Base-by-base conservation (phyloP, 306 rosid genomes). In the Inga leiocalycina region DNA sequence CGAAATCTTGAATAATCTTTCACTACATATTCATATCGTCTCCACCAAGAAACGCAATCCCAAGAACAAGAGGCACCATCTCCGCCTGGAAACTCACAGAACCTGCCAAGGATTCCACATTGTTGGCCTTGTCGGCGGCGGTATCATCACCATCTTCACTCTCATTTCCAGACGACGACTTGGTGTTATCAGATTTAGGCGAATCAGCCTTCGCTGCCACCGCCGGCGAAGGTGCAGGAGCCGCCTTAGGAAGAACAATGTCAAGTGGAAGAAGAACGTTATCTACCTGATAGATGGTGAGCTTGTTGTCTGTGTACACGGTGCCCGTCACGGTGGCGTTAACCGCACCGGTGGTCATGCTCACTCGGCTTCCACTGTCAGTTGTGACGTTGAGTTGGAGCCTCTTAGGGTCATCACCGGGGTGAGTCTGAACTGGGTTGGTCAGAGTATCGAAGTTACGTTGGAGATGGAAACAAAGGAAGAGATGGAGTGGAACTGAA, bases 201-300 rank as follows among this genome's bases (percentile, higher is more conserved):
- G 78, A 79, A 5, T 83, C 82, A 56, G 87, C 88, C 24, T 81
- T 67, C 12, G 78, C 66, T 0, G 81, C 78, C 10, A 84, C 80
- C 0, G 65, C 81, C 2, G 92, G 94, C 2, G 91, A 90, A 0
- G 87, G 83, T 0, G 94, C 83, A 0, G 90, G 90, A 3, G 94
- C 84, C 10, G 91, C 85, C 12, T 89, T 85, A 0, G 94, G 89
- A 17, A 89, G 92, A 10, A 92, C 83, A 88, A 77, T 3, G 17
- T 62, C 68, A 8, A 62, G 68, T 24, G 68, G 45, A 88, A 85
- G 43, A 32, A 65, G 71, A 3, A 65, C 71, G 22, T 14, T 65
- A 35, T 65, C 71, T 2, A 65, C 71, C 4, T 65, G 43, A 65
- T 65, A 65, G 0, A 65, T 6, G 1, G 71, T 43, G 6, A 64